phyloP scores from a whole-genome alignment of 805 yeast species.

The Starmerella apis region DNA sequence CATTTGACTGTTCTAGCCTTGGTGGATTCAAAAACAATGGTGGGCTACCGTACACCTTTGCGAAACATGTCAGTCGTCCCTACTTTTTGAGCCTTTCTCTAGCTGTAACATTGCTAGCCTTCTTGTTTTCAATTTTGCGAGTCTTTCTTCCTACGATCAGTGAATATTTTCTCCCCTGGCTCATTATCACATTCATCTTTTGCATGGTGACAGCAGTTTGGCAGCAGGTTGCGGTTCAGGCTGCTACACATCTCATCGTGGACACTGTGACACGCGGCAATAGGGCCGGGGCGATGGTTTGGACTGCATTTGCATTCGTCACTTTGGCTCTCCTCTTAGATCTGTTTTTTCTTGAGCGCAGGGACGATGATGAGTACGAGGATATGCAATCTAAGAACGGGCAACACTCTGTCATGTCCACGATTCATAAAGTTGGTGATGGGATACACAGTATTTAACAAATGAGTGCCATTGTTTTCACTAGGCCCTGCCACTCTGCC shows the following conservation, averaged over 20 bases:
- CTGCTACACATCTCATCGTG: background rate
- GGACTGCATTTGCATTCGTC: conserved; percentile 1
- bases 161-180: background rate
- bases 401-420: conserved; percentile 2
- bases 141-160: background rate
- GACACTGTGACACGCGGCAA: background rate
- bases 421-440: conserved; percentile 3
- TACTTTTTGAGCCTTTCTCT: background rate
- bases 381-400: background rate
- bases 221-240: conserved; percentile 7
- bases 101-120: background rate
- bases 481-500: too few species aligned
- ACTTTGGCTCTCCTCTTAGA: background rate
- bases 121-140: background rate
- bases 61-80: conserved; percentile 3
- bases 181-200: background rate
- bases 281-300: conserved; percentile 5
- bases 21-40: background rate
- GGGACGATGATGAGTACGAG: background rate
- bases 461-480: too few species aligned
- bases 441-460: background rate
- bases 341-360: background rate
- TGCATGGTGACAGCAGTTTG: conserved; percentile 2
- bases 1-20: background rate
- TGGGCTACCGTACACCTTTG: conserved; percentile 1